Base-by-base conservation (phyloP, 257 asterid genomes). In the Cordia subcordata region DNA sequence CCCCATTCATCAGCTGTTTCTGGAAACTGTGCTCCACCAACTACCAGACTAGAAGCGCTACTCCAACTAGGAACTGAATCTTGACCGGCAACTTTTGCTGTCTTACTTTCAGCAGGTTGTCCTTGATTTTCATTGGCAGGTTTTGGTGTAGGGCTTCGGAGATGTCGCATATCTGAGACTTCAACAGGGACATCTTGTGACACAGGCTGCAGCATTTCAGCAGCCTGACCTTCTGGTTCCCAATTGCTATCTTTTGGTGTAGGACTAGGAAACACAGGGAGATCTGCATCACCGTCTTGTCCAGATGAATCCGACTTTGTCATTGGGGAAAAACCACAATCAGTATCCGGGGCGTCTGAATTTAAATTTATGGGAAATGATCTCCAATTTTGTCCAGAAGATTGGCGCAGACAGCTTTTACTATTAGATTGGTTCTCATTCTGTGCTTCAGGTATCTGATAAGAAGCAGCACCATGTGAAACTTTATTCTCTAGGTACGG, bases 61-160 rank as follows among this genome's bases (percentile, higher is more conserved):
- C 63, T 74, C 90, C 87, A 82, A 72, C 68, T 71, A 37, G 74
- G 79, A 47, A 79, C 81, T 8, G 84, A 60, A 73, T 72, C 81
- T 23, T 69, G 75, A 63, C 68, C 21, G 13, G 87, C 65, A 58
- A 81, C 58, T 68, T 68, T 78, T 9, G 72, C 5, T 57, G 62
- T 82, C 69, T 75, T 78, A 40, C 60, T 49, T 56, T 83, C 87
- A 21, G 69, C 69, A 58, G 72, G 77, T 60, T n/a, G 70, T 54
- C 58, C 75, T 59, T 63, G 78, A 46, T 61, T 67, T 61, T 72
- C 94, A 18, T 65, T 46, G 65, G 68, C 72, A 8, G 80, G 64
- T 58, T 68, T 50, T 8, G 58, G 38, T 8, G 57, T 37, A 14
- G 57, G 58, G 61, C 63, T 53, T 35, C 74, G 65, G 54, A 61